Percentiles rank a stretch among this genome's conserved stretches.
These are phyloP conservation scores for Paraconiothyrium sp. DNA, from an alignment of 2,329 filamentous ascomycete genomes.

Conservation along the genomic window DNA sequence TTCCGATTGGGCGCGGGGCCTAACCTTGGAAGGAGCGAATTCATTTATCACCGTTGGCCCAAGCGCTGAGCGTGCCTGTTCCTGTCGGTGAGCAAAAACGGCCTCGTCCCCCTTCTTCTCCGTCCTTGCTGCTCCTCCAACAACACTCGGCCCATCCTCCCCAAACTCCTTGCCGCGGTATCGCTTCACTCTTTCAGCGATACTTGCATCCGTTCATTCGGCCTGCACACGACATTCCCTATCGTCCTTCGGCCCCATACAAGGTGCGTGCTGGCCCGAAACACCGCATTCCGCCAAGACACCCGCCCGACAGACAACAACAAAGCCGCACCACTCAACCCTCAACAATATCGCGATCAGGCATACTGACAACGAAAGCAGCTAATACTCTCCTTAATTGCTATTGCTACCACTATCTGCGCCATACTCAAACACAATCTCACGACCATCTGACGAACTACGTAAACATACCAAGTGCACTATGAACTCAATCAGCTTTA, in stretches of 20 bases:
- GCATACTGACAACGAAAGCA: conserved; percentile 33
- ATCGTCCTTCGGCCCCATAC: conserved; percentile 21
- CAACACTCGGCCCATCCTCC: conserved; percentile 30
- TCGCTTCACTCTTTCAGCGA: conserved; percentile 73
- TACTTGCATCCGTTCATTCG: conserved; percentile 57
- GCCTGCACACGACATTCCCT: conserved; percentile 31
- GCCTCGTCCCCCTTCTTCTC: conserved; percentile 25
- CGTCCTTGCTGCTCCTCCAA: conserved; percentile 45
- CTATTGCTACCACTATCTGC: conserved; percentile 26
- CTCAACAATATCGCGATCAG: conserved; percentile 6
- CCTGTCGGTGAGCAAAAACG: conserved; percentile 12
- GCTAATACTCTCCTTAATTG: conserved; percentile 41
- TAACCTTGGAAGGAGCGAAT: conserved; percentile 11
- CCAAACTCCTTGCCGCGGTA: conserved; percentile 52
- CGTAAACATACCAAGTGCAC: conserved; percentile 27
- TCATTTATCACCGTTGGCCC: conserved; percentile 19
- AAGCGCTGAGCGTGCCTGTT: conserved; percentile 4
- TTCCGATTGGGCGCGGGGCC: conserved; percentile 20
- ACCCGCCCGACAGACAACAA: conserved; percentile 27
- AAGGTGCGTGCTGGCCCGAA: conserved; percentile 39
- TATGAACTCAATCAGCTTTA: conserved; percentile 59
- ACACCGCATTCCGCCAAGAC: conserved; percentile 32
- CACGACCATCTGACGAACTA: conserved; percentile 22
- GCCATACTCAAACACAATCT: conserved; percentile 4
- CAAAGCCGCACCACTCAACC: not conserved